Conservation (phyloP, 1,139 yeast genomes). For the Arxiozyma heterogenica region DNA sequence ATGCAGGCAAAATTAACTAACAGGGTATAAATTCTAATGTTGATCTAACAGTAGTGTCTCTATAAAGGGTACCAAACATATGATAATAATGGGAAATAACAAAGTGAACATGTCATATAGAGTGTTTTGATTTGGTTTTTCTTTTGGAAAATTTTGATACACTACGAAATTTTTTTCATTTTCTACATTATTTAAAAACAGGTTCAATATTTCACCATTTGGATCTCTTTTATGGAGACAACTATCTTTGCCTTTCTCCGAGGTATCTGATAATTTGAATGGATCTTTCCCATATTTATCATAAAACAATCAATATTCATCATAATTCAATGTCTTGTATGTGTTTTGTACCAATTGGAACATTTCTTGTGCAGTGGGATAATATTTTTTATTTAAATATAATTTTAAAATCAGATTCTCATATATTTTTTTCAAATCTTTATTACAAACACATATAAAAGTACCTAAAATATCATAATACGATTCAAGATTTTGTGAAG, state of each 20-base stretch:
- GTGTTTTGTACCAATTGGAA: constrained; percentile 77
- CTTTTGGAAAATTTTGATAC: constrained; percentile 2
- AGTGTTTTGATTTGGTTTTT: constrained; percentile 1
- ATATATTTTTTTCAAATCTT: constrained; percentile 1
- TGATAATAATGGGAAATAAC: constrained; percentile 2
- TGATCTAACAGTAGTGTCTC: constrained; percentile 2
- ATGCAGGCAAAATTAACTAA: not conserved
- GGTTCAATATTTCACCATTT: constrained; percentile 26
- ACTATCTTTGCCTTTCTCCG: not conserved
- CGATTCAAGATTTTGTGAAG: not conserved
- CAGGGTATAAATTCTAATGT: not conserved
- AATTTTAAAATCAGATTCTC: not conserved
- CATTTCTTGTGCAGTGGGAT: constrained; percentile 48
- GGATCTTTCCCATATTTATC: constrained; percentile 95
- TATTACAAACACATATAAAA: constrained; percentile 19
- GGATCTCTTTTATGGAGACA: constrained; percentile 35
- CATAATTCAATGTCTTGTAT: constrained; percentile 81
- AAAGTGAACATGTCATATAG: not conserved
- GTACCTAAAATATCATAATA: constrained; percentile 55
- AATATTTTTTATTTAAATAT: constrained; percentile 1
- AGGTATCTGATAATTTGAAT: not conserved
- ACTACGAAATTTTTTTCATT: not conserved
- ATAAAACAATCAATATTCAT: constrained; percentile 59
- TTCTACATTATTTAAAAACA: not conserved
- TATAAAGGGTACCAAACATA: constrained; percentile 2